A percentile compares a stretch with the other conserved stretches of the same genome.
phyloP scores from a whole-genome alignment of 140 eudicot species.

The Cichorium intybus region DNA sequence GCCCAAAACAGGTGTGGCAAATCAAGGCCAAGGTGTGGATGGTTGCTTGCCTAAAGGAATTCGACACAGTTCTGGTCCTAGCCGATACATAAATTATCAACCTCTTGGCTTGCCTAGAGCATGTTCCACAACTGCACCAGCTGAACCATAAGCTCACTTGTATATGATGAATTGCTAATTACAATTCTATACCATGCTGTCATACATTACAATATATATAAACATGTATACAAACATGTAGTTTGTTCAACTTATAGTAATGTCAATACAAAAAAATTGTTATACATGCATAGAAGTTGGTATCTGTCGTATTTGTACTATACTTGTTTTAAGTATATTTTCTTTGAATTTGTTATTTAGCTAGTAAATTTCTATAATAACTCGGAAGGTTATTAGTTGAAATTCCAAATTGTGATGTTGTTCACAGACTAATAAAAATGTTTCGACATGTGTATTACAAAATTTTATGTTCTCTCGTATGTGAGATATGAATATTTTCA shows the following conservation, averaged over 20 bases:
- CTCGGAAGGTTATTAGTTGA: not conserved
- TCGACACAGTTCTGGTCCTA: conserved; percentile 52
- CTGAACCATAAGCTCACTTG: conserved; percentile 12
- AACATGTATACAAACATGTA: conserved; percentile 5
- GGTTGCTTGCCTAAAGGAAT: conserved; percentile 64
- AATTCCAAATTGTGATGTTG: no score
- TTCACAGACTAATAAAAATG: no score
- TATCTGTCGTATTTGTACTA: not conserved
- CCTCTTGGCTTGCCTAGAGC: conserved; percentile 29
- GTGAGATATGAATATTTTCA: no score
- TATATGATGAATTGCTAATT: not conserved
- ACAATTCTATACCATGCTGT: not conserved
- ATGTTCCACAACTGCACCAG: conserved; percentile 32
- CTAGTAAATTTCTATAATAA: no score
- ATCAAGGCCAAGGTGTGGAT: conserved; percentile 31
- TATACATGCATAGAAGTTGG: not conserved
- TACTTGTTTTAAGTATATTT: not conserved
- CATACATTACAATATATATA: not conserved
- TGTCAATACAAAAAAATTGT: not conserved
- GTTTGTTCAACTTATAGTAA: not conserved
- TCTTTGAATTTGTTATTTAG: not conserved
- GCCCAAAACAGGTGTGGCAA: conserved; percentile 23
- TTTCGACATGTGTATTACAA: no score
- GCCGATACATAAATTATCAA: conserved; percentile 51
- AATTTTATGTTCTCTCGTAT: no score